phyloP scores from a whole-genome alignment of 1,139 yeast genomes.

The Kluyveromyces marxianus region DNA sequence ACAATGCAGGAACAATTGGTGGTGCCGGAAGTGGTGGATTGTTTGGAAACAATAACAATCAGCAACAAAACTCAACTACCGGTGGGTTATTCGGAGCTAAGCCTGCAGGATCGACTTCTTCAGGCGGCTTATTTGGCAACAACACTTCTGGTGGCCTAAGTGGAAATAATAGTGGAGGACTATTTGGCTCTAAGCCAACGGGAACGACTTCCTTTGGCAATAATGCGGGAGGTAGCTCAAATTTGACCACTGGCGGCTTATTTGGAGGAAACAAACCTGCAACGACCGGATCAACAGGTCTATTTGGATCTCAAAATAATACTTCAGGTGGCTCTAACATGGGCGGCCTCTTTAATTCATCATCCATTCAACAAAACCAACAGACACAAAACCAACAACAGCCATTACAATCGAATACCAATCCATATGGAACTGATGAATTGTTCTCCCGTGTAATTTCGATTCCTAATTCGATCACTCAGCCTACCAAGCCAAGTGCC shows the following conservation, averaged over 20 bases:
- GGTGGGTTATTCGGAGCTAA: slow-evolving; percentile 33
- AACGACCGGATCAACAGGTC: slow-evolving; percentile 12
- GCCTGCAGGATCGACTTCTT: slow-evolving; percentile 11
- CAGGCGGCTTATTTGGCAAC: slow-evolving; percentile 31
- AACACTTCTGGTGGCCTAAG: slow-evolving; percentile 19
- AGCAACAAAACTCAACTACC: slow-evolving; percentile 10
- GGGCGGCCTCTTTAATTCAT: slow-evolving; percentile 21
- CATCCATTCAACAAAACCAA: slow-evolving; percentile 10
- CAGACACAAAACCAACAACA: slow-evolving; percentile 15
- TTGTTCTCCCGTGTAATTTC: slow-evolving; percentile 37
- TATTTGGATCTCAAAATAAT: slow-evolving; percentile 13
- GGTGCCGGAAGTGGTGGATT: slow-evolving; percentile 28
- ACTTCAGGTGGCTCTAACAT: slow-evolving; percentile 11
- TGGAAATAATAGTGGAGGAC: slow-evolving; percentile 16
- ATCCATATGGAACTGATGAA: slow-evolving; percentile 71
- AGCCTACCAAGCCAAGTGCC: slow-evolving; percentile 43
- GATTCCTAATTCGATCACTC: slow-evolving; percentile 36
- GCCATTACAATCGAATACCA: slow-evolving; percentile 28
- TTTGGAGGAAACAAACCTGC: slow-evolving; percentile 22
- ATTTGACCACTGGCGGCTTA: slow-evolving; percentile 17
- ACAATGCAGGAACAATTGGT: slow-evolving; percentile 6
- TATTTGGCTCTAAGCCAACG: slow-evolving; percentile 18
- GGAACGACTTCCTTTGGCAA: slow-evolving; percentile 14
- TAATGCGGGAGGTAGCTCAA: slow-evolving; percentile 14
- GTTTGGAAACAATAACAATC: slow-evolving; percentile 24